Evolutionary conservation across 352 stramenopile genomes (phyloP), one percentile per base, ranked within the genome.

Genomic region (Phytophthora litchii): DNA sequence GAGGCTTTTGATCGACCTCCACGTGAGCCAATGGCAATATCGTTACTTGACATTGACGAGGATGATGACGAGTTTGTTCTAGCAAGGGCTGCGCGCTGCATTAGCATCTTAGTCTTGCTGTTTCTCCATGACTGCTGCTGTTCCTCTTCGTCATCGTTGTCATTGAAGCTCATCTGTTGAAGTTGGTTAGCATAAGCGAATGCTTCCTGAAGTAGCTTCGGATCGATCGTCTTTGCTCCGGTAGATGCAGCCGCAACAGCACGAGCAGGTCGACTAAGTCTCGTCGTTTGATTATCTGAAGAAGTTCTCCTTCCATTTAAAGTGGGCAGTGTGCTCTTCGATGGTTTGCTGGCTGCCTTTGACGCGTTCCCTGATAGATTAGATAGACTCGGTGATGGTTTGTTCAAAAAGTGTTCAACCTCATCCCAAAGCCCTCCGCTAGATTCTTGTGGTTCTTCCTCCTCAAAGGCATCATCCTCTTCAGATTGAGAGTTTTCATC

Each of bases 371-470:
- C 47, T 1, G 68, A 70, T 7, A 88, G 37, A 12, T 41, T 67
- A 8, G 69, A 72, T 1, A 89, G 64, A 50, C 67, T 89, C 3
- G 83, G 83, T 13, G 80, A 84, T 9, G 81, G 83, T 25, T 83
- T 81, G 61, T 77, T 93, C 27, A 91, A 67, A 46, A 93, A 93
- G 23, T 62, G 74, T 62, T 93, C 81, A 41, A 93, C 80, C 50
- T 93, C 76, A 7, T 85, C 74, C 78, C 83, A 93, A 3, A 92
- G 54, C 12, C 67, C 76, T 8, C 69, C 60, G 8, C 59, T 58
- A 13, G 56, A 53, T 36, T 87, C 77, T 47, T 87, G 75, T 8
- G 76, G 73, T 29, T 88, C 65, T 6, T 74, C 70, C 6, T 66
- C 49, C 11, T 67, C 34, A 1, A 21, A 5, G 23, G 23, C 11